A percentile compares a stretch with the other conserved stretches of the same genome.
phyloP scores from a whole-genome alignment of 2,329 filamentous ascomycete genomes.

The Lachnellula occidentalis region DNA sequence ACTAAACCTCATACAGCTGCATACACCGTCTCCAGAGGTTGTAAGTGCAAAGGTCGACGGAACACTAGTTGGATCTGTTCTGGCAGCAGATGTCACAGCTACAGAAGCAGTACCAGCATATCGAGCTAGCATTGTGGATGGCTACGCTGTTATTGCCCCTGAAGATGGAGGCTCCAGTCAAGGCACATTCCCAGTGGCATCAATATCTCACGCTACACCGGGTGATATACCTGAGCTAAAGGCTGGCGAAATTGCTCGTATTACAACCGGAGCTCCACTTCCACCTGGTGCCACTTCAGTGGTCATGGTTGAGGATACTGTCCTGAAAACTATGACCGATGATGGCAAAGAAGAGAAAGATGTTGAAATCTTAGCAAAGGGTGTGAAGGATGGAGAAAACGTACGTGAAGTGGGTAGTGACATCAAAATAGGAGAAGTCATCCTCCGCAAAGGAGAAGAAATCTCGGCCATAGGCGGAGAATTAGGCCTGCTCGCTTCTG shows the following conservation, averaged over 20 bases:
- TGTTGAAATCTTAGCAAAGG: slow-evolving; percentile 77
- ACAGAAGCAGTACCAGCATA: slow-evolving; percentile 85
- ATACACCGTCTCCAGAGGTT: slow-evolving; percentile 61
- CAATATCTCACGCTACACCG: slow-evolving; percentile 79
- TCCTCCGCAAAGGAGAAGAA: slow-evolving; percentile 73
- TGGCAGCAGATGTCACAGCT: slow-evolving; percentile 78
- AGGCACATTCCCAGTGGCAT: slow-evolving; percentile 79
- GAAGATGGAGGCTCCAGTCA: slow-evolving; percentile 56
- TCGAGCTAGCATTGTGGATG: slow-evolving; percentile 92
- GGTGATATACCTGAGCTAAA: slow-evolving; percentile 59
- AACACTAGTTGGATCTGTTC: slow-evolving; percentile 65
- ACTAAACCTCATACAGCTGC: slow-evolving; percentile 61
- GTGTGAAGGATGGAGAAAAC: slow-evolving; percentile 75
- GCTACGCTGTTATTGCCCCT: slow-evolving; percentile 76
- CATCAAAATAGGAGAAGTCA: slow-evolving; percentile 60
- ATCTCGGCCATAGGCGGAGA: slow-evolving; percentile 86
- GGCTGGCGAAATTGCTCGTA: slow-evolving; percentile 74
- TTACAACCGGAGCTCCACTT: slow-evolving; percentile 90
- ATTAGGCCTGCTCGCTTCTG: slow-evolving; percentile 81
- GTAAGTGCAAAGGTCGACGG: slow-evolving; percentile 56
- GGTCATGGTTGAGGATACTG: slow-evolving; percentile 94
- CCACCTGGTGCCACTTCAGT: slow-evolving; percentile 86
- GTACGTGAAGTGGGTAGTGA: slow-evolving; percentile 89
- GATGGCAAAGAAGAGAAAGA: slow-evolving; percentile 81
- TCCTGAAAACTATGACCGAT: slow-evolving; percentile 67